Conservation (phyloP, 1,139 yeast genomes). For the Pichia sp. region DNA sequence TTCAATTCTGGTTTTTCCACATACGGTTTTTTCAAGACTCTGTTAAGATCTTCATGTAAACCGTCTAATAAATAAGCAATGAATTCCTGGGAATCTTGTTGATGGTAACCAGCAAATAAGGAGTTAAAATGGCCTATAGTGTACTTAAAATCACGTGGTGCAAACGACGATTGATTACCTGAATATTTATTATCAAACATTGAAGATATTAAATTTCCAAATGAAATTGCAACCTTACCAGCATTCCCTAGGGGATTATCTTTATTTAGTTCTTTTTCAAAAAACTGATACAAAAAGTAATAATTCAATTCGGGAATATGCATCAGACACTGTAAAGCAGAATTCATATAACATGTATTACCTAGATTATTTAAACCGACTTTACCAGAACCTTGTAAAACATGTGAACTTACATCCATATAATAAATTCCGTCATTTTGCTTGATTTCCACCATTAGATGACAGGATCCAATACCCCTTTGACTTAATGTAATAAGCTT, state of each 20-base stretch:
- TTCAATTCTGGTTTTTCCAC: constrained; percentile 81
- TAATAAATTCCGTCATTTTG: constrained; percentile 20
- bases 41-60: constrained; percentile 85
- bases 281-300: constrained; percentile 64
- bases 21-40: constrained; percentile 75
- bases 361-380: constrained; percentile 79
- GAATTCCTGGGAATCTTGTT: constrained; percentile 95
- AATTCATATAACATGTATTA: constrained; percentile 94
- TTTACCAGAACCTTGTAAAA: constrained; percentile 38
- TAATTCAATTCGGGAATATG: constrained; percentile 81
- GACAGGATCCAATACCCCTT: constrained; percentile 17
- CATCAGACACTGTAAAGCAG: constrained; percentile 83
- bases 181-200: constrained; percentile 40
- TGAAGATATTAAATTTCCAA: constrained; percentile 58
- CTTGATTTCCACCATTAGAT: constrained; percentile 23
- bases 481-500: constrained; percentile 14
- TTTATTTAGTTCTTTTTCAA: constrained; percentile 58
- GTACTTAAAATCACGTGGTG: constrained; percentile 74
- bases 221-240: constrained; percentile 74
- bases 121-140: constrained; percentile 75
- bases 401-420: constrained; percentile 20
- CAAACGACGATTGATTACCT: constrained; percentile 30
- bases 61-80: constrained; percentile 86
- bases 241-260: constrained; percentile 79
- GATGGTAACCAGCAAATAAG: constrained; percentile 81